Base-by-base conservation (phyloP, 805 yeast genomes). In the Myxozyma neotropica region DNA sequence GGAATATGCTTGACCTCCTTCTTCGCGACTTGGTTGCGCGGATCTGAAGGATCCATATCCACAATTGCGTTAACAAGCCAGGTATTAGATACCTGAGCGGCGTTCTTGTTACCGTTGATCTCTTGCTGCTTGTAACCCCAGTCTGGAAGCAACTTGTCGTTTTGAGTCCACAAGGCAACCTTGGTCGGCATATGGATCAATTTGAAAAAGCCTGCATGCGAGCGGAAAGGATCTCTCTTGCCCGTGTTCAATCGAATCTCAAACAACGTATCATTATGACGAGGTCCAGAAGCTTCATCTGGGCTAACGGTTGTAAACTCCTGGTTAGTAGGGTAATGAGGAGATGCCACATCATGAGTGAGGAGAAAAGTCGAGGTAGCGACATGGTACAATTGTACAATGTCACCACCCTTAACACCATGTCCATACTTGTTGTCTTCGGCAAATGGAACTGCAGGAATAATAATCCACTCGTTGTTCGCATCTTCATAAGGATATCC, bases 341-440 rank as follows among this genome's bases (percentile, higher is more conserved):
- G 98, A 2, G 98, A 94, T 1, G 97, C 97, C 56, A 94, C 97
- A 72, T 93, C 97, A 71, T 94, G 99, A 21, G 98, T 83, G 69
- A 90, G 80, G 66, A 94, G 77, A 68, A 77, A 87, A 10, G 96
- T 88, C 54, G 89, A 82, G 1, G 98, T 91, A 31, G 79, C 84
- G 52, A 87, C 81, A 71, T 94, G 99, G 73, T 81, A 84, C 58
- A 94, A 77, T 74, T 97, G 87, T 58, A 94, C 78, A 19, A 81
- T 73, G 69, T 89, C 94, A 65, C 89, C 88, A 63, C 89, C 84
- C 64, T 69, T 75, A 38, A 94, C 87, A 3, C 82, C 78, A 49
- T 79, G 81, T 17, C 79, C 79, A 2, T 59, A 26, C 70, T 69
- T 33, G 46, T 76, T 71, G 3, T 72, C 75, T 35, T 71, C 78